Evolutionary conservation across 345 rosid genomes (phyloP).

Genomic region (Camelina laxa): DNA sequence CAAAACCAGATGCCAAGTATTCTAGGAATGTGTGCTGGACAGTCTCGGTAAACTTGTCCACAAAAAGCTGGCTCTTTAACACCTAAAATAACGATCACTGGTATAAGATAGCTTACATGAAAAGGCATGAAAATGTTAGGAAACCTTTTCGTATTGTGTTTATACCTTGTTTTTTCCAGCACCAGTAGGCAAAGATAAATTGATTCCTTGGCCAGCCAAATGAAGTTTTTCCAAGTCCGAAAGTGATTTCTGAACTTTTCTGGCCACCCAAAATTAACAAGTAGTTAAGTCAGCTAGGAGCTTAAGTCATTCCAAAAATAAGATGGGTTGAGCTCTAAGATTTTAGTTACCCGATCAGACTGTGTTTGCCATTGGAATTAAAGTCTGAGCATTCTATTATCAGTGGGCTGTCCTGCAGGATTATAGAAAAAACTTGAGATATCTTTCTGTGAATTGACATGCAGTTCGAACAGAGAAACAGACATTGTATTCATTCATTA

Average conservation of each 20-base stretch:
- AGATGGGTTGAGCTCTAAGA: slow-evolving; percentile 4
- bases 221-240: slow-evolving; percentile 73
- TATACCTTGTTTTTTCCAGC: slow-evolving; percentile 70
- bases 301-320: slow-evolving; percentile 13
- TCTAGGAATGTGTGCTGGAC: slow-evolving; percentile 80
- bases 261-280: slow-evolving; percentile 47
- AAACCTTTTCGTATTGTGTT: slow-evolving; percentile 15
- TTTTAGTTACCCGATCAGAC: slow-evolving; percentile 40
- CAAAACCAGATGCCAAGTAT: slow-evolving; percentile 82
- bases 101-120: slow-evolving; percentile 28
- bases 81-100: slow-evolving; percentile 45
- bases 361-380: slow-evolving; percentile 45
- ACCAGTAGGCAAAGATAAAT: slow-evolving; percentile 52
- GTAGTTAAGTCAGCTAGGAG: slow-evolving; percentile 37
- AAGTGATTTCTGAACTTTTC: slow-evolving; percentile 78
- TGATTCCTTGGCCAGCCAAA: slow-evolving; percentile 56
- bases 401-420: slow-evolving; percentile 46
- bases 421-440: background rate
- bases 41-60: slow-evolving; percentile 73
- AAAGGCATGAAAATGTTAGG: slow-evolving; percentile 20
- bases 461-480: slow-evolving; percentile 20
- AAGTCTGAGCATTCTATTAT: slow-evolving; percentile 47
- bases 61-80: slow-evolving; percentile 75
- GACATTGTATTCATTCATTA: background rate
- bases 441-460: slow-evolving; percentile 11